These are phyloP conservation scores for Haplosporangium sp. DNA, from an alignment of 371 early-diverging fungal species.

Conservation along the genomic window DNA sequence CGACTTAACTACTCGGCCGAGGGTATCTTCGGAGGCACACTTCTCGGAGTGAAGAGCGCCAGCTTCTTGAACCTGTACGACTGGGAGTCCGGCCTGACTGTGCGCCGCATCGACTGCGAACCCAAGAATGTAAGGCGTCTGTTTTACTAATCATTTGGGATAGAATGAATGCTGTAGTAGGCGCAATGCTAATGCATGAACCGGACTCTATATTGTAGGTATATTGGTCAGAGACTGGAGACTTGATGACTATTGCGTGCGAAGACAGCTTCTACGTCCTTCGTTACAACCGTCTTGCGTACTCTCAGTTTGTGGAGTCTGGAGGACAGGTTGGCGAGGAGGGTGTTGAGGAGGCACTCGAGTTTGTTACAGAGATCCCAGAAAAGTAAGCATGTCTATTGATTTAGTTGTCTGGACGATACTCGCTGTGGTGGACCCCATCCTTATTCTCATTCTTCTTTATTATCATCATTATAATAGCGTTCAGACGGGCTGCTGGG, in stretches of 20 bases:
- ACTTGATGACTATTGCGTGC: slow-evolving; percentile 91
- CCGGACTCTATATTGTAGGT: too few relatives aligned
- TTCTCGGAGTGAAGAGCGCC: slow-evolving; percentile 89
- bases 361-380: slow-evolving; percentile 91
- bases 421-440: slow-evolving; percentile 2
- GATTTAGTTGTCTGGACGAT: too few relatives aligned
- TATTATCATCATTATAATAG: slow-evolving; percentile 45
- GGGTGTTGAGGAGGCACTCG: slow-evolving; percentile 96
- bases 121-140: slow-evolving; percentile 73
- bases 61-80: slow-evolving; percentile 94
- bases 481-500: slow-evolving; percentile 95
- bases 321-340: slow-evolving; percentile 85
- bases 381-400: slow-evolving; percentile 73
- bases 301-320: slow-evolving; percentile 79
- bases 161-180: slow-evolving; percentile 1
- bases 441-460: background rate
- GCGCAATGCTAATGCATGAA: too few relatives aligned
- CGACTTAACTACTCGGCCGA: slow-evolving; percentile 86
- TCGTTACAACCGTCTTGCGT: slow-evolving; percentile 89
- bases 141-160: background rate
- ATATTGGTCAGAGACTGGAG: slow-evolving; percentile 95
- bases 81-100: slow-evolving; percentile 93
- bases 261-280: slow-evolving; percentile 94
- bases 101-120: slow-evolving; percentile 94
- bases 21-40: slow-evolving; percentile 93